Base-by-base conservation (phyloP, 208 protist species). In the Crithidia thermophila region DNA sequence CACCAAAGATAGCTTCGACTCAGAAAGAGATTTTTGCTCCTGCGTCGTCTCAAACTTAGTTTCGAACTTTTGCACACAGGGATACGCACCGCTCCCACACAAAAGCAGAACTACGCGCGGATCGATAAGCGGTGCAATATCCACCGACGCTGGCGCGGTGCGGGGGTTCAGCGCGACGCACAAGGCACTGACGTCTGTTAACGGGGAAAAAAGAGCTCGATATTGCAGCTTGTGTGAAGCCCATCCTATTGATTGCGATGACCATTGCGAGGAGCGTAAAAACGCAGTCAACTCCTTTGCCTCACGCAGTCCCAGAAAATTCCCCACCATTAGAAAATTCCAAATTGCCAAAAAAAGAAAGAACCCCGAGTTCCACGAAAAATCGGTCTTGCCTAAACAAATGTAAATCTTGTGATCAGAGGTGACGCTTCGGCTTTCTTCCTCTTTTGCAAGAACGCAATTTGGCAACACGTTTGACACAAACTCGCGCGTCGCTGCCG, bases 51-150 rank as follows among this genome's bases (percentile, higher is more conserved):
- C 55, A 6, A 13, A 25, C 18, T 34, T 14, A 27, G n/a, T 36
- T 28, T n/a, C 18, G 7, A 18, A 9, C 16, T 30, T 40, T 39
- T 9, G 50, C 27, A 28, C 8, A 14, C 10, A 51, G 7, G 34
- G 3, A 5, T 39, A 8, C 18, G 39, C 11, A 33, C 11, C 70
- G n/a, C 18, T 52, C 10, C 59, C 60, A 18, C 58, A 40, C 13
- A 72, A 45, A 16, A 63, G 42, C 10, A 42, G 27, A 3, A 89
- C 55, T 0, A 87, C 36, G 28, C 58, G 75, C 21, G 84, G 78
- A 40, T 81, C 73, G n/a, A 94, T 33, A 5, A 86, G 52, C 33
- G 84, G 88, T 20, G 72, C 65, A 39, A 85, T 94, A 57, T 94
- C 84, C 7, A 79, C 65, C 16, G 69, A 56, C 0, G 74, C 46